A percentile compares a stretch with the other conserved stretches of the same genome.
Conservation (phyloP, 495 filamentous ascomycete species). For the Neurospora sp. region DNA sequence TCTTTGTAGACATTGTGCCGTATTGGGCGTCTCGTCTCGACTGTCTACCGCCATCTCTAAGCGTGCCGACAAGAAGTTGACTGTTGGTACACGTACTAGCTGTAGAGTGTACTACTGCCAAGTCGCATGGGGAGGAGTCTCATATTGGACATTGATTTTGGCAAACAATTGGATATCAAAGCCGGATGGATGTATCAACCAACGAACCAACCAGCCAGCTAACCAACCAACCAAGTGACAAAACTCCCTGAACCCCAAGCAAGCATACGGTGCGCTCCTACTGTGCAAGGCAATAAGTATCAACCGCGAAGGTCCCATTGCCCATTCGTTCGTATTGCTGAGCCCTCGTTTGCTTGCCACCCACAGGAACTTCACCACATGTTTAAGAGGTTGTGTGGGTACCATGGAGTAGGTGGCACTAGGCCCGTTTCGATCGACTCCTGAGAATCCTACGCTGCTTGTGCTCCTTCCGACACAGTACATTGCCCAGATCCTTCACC, state of each 20-base stretch:
- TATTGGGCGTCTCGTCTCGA: neutral
- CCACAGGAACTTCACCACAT: neutral
- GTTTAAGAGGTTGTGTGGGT: neutral
- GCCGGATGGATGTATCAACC: neutral
- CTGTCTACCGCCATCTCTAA: neutral
- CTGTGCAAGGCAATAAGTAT: neutral
- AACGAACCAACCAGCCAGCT: neutral
- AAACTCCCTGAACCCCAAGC: neutral
- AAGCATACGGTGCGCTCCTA: neutral
- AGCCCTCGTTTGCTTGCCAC: neutral
- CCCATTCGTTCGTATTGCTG: neutral
- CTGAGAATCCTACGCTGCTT: constrained; percentile 17
- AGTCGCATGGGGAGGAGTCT: neutral
- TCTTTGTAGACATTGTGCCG: neutral
- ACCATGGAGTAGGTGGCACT: constrained; percentile 4
- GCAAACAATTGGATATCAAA: neutral
- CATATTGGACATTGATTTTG: neutral
- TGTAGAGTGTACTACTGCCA: neutral
- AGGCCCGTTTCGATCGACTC: constrained; percentile 19
- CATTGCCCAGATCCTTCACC: neutral
- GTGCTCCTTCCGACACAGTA: neutral
- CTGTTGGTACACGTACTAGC: neutral
- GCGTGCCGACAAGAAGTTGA: neutral
- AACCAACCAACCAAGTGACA: neutral
- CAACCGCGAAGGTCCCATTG: neutral